phyloP scores from a whole-genome alignment of 495 filamentous ascomycete species.

The Aspergillus heteromorphus region DNA sequence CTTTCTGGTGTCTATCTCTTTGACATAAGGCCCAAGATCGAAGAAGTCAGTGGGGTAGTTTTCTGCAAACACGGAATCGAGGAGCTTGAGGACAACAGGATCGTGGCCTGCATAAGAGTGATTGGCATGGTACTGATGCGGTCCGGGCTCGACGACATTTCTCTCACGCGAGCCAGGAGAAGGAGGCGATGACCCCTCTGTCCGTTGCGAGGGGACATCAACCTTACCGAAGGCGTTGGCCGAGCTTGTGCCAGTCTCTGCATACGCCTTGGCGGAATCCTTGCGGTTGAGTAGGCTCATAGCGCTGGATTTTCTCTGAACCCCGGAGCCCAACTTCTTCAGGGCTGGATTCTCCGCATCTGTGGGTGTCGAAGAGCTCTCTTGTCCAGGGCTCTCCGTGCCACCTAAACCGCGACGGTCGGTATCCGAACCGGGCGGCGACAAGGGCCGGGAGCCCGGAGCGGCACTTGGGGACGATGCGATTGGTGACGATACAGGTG shows the following conservation, averaged over 20 bases:
- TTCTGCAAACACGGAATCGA: slow-evolving; percentile 85
- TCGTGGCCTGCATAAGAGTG: slow-evolving; percentile 88
- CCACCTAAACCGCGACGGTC: slow-evolving; percentile 21
- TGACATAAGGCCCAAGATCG: slow-evolving; percentile 72
- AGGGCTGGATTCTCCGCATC: slow-evolving; percentile 30
- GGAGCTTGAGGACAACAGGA: slow-evolving; percentile 75
- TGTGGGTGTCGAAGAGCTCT: slow-evolving; percentile 34
- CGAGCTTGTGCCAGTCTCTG: slow-evolving; percentile 80
- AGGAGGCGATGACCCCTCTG: slow-evolving; percentile 23
- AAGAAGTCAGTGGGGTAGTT: slow-evolving; percentile 76
- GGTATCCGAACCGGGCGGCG: slow-evolving; percentile 32
- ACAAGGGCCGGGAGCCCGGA: slow-evolving; percentile 35
- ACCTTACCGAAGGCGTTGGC: slow-evolving; percentile 82
- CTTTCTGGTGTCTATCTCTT: slow-evolving; percentile 56
- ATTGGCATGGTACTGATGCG: slow-evolving; percentile 37
- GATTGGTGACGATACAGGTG: slow-evolving; percentile 29
- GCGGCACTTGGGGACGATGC: slow-evolving; percentile 37
- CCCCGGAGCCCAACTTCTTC: slow-evolving; percentile 22
- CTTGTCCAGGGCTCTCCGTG: slow-evolving; percentile 27
- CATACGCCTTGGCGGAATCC: slow-evolving; percentile 70
- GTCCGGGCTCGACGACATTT: slow-evolving; percentile 15
- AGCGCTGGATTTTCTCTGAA: slow-evolving; percentile 67
- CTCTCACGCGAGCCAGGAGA: slow-evolving; percentile 30
- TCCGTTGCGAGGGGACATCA: slow-evolving; percentile 57
- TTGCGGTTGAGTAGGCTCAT: slow-evolving; percentile 75